Evolutionary conservation across 345 rosid species (phyloP), one percentile per base, ranked within the genome.

Genomic region (Mangifera indica): DNA sequence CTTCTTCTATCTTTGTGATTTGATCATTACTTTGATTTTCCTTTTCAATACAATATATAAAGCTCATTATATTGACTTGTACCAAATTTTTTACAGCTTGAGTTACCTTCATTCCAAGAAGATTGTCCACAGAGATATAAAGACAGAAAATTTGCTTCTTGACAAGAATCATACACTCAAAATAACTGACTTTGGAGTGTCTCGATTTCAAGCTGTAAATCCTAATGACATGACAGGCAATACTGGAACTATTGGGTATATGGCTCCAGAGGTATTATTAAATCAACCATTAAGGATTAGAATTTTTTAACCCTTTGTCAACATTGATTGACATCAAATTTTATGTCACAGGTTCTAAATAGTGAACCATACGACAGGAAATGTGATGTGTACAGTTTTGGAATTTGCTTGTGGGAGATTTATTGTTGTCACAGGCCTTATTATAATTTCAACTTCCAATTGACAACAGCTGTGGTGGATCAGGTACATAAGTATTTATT

Each of bases 371-470:
- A 70, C 52, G 46, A 53, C 10, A 56, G 54, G 22, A 70, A 70
- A 46, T 70, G 73, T 20, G 73, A 70, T 37, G 54, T 70, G 14
- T 57, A 70, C 73, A 58, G 65, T 56, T 70, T 70, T 48, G 73
- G 55, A 18, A 57, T 70, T 5, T 70, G 63, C 21, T 13, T 58
- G 42, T 70, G 65, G 73, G 73, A 70, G 65, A 70, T 70, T 2
- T 70, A 58, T 26, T 57, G 24, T 52, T 70, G 73, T 18, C 24
- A 58, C 22, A 14, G 15, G 53, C 53, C 53, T 49, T 49, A 13
- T 49, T 6, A 3, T 14, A 15, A 49, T 49, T 0, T 24, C 26
- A 54, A 53, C 55, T 40, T 56, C n/a, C 26, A 65, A n/a, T 3
- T 37, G 29, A 54, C 56, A 54, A 17, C 70, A 8, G 26, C 63